Conservation (phyloP, 192 early-diverging fungal genomes). For the Coemansia sp. region DNA sequence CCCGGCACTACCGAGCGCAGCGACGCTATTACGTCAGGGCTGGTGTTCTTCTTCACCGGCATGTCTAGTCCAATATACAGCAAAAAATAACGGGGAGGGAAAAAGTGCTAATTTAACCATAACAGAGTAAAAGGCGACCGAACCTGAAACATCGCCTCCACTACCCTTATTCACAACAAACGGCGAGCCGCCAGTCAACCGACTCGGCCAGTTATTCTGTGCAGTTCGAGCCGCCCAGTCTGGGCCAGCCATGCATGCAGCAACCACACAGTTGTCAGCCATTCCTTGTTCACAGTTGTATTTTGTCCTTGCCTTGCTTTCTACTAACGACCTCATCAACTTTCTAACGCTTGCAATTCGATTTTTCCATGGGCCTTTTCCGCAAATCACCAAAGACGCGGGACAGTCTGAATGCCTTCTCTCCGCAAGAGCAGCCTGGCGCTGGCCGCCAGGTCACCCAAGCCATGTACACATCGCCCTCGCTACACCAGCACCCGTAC, state of each 20-base stretch:
- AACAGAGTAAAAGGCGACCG: no score
- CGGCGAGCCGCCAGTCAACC: no score
- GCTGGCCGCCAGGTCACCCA: constrained; percentile 33
- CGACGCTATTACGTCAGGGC: constrained; percentile 48
- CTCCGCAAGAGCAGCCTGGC: constrained; percentile 22
- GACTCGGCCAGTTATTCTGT: background rate
- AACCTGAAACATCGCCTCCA: no score
- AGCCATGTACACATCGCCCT: constrained; percentile 6
- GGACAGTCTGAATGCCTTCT: constrained; percentile 16
- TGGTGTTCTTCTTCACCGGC: constrained; percentile 27
- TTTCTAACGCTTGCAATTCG: background rate
- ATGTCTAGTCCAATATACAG: constrained; percentile 14
- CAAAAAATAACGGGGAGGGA: constrained; percentile 1
- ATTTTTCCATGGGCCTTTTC: constrained; percentile 34
- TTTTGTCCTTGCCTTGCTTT: background rate
- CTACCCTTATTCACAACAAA: constrained; percentile 12
- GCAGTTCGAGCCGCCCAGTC: constrained; percentile 5
- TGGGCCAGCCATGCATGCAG: background rate
- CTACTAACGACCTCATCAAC: constrained; percentile 1
- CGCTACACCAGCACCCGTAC: constrained; percentile 12
- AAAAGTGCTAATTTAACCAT: background rate
- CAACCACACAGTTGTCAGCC: background rate
- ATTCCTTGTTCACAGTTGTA: background rate
- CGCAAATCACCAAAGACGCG: constrained; percentile 31
- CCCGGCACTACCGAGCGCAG: constrained; percentile 57